Evolutionary conservation across 2,329 filamentous ascomycete species (phyloP).

Genomic region (Neofusicoccum parvum): DNA sequence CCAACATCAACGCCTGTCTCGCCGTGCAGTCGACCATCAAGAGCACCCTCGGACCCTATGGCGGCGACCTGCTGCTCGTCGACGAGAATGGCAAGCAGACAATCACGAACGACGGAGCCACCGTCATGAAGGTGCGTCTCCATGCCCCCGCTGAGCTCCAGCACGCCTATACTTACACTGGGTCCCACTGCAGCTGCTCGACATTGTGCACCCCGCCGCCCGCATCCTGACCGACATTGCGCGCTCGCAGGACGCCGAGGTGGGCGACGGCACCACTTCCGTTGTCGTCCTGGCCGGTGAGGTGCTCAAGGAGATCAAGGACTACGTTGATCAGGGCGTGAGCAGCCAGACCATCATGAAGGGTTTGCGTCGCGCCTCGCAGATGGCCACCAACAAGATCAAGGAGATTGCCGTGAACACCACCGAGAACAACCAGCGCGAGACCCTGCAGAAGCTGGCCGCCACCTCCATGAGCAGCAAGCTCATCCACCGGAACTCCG

Average conservation of each 20-base stretch:
- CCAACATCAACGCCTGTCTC: slow-evolving; percentile 97
- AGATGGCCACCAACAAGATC: slow-evolving; percentile 96
- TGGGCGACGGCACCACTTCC: slow-evolving; percentile 96
- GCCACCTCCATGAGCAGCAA: slow-evolving; percentile 99
- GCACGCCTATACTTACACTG: not conserved
- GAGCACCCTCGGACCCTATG: slow-evolving; percentile 93
- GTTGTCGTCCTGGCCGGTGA: slow-evolving; percentile 97
- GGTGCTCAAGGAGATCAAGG: slow-evolving; percentile 94
- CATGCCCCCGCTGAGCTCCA: slow-evolving; percentile 8
- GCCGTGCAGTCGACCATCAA: slow-evolving; percentile 96
- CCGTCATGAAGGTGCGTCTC: slow-evolving; percentile 86
- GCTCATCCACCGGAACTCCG: slow-evolving; percentile 94
- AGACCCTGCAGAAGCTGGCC: slow-evolving; percentile 86
- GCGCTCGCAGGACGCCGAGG: slow-evolving; percentile 97
- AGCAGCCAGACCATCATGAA: slow-evolving; percentile 98
- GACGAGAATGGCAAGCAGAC: slow-evolving; percentile 95
- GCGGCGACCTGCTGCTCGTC: slow-evolving; percentile 92
- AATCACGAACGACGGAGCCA: slow-evolving; percentile 98
- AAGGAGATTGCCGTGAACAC: slow-evolving; percentile 94
- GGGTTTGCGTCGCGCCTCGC: slow-evolving; percentile 82
- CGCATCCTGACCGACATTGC: slow-evolving; percentile 98
- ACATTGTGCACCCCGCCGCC: slow-evolving; percentile 96
- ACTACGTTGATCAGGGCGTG: slow-evolving; percentile 93
- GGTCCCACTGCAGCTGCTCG: slow-evolving; percentile 70
- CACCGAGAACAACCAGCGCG: slow-evolving; percentile 77